Conservation (phyloP, 2,329 filamentous ascomycete species). For the Clarireedia paspali region DNA sequence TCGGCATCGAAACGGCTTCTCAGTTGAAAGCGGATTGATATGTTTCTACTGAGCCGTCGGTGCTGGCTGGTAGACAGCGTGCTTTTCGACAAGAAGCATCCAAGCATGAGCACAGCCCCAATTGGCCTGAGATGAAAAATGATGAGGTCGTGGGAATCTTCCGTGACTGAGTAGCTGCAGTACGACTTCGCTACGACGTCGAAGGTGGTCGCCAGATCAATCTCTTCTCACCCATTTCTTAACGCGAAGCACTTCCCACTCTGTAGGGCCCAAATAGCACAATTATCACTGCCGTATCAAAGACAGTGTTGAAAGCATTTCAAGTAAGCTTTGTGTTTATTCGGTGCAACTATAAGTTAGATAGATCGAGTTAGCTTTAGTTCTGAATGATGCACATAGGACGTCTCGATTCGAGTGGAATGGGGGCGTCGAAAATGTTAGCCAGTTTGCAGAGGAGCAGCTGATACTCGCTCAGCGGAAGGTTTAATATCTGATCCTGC, state of each 20-base stretch:
- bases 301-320: background rate
- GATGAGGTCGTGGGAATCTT: constrained; percentile 1
- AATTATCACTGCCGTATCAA: background rate
- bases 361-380: background rate
- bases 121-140: constrained; percentile 1
- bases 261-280: background rate
- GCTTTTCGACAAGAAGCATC: background rate
- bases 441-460: constrained; percentile 7
- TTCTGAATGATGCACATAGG: background rate
- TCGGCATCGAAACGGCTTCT: background rate
- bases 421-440: constrained; percentile 4
- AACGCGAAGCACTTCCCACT: background rate
- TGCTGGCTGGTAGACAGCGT: background rate
- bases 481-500: background rate
- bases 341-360: background rate
- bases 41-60: background rate
- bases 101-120: background rate
- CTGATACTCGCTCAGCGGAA: background rate
- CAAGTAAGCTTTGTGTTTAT: background rate
- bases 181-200: background rate
- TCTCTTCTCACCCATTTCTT: background rate
- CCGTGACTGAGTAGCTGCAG: background rate
- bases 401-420: too few relatives aligned
- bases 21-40: background rate
- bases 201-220: background rate